phyloP scores from a whole-genome alignment of 2,329 filamentous ascomycete genomes.

The Furcasterigmium sp. region DNA sequence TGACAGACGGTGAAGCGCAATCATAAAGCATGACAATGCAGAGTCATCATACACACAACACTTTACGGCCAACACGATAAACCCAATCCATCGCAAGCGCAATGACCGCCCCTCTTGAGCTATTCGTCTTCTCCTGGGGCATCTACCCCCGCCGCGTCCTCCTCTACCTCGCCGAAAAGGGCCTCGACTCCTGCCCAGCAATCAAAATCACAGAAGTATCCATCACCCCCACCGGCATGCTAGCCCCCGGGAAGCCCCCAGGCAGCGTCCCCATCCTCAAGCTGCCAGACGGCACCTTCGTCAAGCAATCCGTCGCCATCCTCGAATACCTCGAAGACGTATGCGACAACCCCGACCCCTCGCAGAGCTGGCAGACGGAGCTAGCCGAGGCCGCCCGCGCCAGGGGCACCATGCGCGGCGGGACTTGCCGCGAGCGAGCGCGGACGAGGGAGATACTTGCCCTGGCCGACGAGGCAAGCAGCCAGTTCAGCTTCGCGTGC shows the following conservation, averaged over 20 bases:
- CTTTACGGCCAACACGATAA: neutral
- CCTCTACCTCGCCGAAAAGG: neutral
- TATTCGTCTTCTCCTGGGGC: neutral
- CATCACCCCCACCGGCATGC: neutral
- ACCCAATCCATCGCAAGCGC: neutral
- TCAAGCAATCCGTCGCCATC: constrained; percentile 17
- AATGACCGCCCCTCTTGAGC: neutral
- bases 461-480: neutral
- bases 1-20: neutral
- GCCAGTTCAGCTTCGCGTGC: neutral
- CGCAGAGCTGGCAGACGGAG: constrained; percentile 11
- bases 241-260: constrained; percentile 15
- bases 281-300: constrained; percentile 13
- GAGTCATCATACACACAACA: no score
- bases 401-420: neutral
- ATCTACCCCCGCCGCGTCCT: neutral
- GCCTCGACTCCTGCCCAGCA: neutral
- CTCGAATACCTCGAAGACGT: constrained; percentile 17
- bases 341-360: constrained; percentile 11
- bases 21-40: neutral
- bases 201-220: neutral
- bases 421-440: neutral
- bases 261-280: constrained; percentile 13
- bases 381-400: neutral
- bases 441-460: neutral